A percentile compares a stretch with the other conserved stretches of the same genome.
phyloP scores from a whole-genome alignment of 306 rosid genomes.

The Acacia acuminata region DNA sequence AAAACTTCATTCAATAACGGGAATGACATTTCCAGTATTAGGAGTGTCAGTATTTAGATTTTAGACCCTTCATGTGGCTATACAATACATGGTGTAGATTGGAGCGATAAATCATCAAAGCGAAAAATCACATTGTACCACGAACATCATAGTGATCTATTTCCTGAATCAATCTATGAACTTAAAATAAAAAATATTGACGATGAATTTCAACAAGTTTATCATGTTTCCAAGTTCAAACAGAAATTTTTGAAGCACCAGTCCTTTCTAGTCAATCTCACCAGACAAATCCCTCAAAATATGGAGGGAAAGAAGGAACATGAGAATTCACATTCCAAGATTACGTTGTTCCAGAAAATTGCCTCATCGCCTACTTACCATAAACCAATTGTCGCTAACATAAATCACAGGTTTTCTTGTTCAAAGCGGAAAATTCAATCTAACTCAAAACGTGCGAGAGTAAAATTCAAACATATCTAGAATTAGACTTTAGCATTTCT shows the following conservation, averaged over 20 bases:
- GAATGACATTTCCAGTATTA: not conserved
- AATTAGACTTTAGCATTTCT: not conserved
- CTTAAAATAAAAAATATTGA: not conserved
- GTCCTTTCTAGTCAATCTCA: constrained; percentile 7
- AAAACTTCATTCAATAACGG: constrained; percentile 2
- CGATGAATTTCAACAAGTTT: not conserved
- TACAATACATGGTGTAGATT: not conserved
- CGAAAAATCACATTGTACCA: not conserved
- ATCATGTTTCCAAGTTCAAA: not conserved
- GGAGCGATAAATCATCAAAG: too few relatives aligned
- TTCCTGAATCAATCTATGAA: constrained; percentile 4
- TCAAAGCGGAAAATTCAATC: not conserved
- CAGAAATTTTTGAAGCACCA: not conserved
- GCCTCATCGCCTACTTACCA: not conserved
- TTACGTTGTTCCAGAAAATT: not conserved
- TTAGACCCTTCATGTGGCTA: not conserved
- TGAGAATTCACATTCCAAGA: not conserved
- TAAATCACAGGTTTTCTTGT: not conserved
- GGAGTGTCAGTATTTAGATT: not conserved
- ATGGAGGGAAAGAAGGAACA: not conserved
- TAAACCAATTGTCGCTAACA: not conserved
- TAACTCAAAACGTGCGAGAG: not conserved
- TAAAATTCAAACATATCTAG: constrained; percentile 3
- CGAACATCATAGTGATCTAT: not conserved
- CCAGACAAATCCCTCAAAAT: not conserved